Conservation (phyloP, 2,329 filamentous ascomycete species). For the Podosphaera leucotricha region DNA sequence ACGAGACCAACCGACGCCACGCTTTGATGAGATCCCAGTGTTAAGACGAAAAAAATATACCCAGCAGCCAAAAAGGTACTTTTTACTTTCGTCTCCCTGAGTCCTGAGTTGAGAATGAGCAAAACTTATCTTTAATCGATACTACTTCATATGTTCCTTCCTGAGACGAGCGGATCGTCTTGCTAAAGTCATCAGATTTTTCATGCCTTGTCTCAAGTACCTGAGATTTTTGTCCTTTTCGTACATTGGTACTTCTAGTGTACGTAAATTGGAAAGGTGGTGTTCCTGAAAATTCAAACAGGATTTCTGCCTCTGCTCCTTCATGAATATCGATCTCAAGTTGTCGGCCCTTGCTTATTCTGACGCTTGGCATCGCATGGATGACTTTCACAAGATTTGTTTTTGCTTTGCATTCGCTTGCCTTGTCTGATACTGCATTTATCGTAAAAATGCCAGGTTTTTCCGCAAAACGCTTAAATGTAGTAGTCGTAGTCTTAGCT, state of each 20-base stretch:
- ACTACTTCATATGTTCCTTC: slow-evolving; percentile 97
- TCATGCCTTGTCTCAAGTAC: slow-evolving; percentile 85
- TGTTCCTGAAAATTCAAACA: slow-evolving; percentile 87
- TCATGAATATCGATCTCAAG: slow-evolving; percentile 85
- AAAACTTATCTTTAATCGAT: slow-evolving; percentile 29
- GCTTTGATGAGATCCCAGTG: background rate
- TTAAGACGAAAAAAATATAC: background rate
- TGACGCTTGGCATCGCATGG: slow-evolving; percentile 77
- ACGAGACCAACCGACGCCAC: background rate
- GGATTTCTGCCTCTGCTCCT: slow-evolving; percentile 76
- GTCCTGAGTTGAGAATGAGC: background rate
- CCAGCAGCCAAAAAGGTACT: background rate
- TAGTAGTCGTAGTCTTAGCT: slow-evolving; percentile 55
- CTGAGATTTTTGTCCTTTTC: slow-evolving; percentile 49
- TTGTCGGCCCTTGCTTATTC: slow-evolving; percentile 63
- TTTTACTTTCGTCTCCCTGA: background rate
- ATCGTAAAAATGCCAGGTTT: slow-evolving; percentile 74
- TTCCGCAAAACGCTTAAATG: slow-evolving; percentile 82
- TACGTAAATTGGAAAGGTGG: slow-evolving; percentile 97
- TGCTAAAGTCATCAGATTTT: slow-evolving; percentile 55
- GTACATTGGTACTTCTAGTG: slow-evolving; percentile 68
- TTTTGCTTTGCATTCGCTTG: slow-evolving; percentile 63
- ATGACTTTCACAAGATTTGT: slow-evolving; percentile 63
- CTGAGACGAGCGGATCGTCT: slow-evolving; percentile 64
- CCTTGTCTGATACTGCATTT: slow-evolving; percentile 66